Conservation (phyloP, 768 basidiomycete species). For the Russula ochroleuca region DNA sequence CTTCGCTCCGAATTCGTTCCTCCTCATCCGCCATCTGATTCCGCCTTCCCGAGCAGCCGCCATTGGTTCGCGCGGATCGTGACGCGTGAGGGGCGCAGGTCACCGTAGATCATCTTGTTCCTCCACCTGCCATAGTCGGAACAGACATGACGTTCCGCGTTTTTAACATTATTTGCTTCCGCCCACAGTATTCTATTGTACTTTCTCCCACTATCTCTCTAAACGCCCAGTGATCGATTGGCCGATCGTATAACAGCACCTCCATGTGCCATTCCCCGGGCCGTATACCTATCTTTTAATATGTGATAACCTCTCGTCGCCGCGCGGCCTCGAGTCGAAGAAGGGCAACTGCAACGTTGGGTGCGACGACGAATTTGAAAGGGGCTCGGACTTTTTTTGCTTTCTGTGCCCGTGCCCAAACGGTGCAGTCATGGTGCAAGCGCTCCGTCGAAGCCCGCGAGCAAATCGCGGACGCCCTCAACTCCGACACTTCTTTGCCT, state of each 20-base stretch:
- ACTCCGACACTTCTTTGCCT: neutral
- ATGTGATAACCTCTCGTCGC: neutral
- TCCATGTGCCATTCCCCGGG: too few species aligned
- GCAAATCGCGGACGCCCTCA: neutral
- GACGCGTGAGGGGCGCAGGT: too few species aligned
- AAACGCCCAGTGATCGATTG: neutral
- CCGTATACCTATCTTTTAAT: neutral
- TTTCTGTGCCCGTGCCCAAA: neutral
- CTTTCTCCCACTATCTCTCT: neutral
- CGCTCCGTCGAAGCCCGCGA: neutral
- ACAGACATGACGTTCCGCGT: too few species aligned
- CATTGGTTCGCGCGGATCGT: too few species aligned
- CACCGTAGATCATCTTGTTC: too few species aligned
- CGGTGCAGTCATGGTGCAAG: neutral
- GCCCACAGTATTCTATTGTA: neutral
- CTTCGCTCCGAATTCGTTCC: neutral
- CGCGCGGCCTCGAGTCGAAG: neutral
- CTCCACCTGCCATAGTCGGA: neutral
- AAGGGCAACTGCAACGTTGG: neutral
- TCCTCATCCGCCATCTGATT: too few species aligned
- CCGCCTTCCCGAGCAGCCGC: too few species aligned
- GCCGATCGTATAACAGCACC: neutral
- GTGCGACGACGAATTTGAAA: neutral
- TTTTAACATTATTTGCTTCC: too few species aligned
- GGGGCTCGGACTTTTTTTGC: neutral